These are phyloP conservation scores for Tetraselmis striata DNA, from an alignment of 139 green algal species.

Conservation along the genomic window DNA sequence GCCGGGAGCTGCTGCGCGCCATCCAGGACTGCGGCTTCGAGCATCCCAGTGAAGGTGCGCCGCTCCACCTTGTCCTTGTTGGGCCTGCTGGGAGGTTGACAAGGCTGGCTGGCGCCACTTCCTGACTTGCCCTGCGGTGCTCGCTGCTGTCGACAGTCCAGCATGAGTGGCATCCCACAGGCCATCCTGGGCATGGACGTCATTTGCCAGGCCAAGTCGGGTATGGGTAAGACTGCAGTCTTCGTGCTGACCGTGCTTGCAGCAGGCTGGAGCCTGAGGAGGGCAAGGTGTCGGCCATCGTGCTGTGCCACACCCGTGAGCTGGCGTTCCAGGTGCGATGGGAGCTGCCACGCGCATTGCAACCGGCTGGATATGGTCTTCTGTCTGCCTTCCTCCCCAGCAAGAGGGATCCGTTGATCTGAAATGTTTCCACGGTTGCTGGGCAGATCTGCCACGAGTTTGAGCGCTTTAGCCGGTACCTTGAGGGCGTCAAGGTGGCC, in stretches of 20 bases:
- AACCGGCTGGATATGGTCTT: too few species aligned
- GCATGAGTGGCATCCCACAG: constrained; percentile 97
- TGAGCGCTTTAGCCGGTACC: constrained; percentile 83
- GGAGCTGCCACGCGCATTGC: too few species aligned
- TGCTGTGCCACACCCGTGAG: constrained; percentile 98
- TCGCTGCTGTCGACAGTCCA: too few species aligned
- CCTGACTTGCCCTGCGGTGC: too few species aligned
- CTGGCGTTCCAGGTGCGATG: constrained; percentile 90
- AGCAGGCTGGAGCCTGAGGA: constrained; percentile 83
- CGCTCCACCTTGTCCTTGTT: too few species aligned
- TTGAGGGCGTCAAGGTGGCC: constrained; percentile 77
- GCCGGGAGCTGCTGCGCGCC: constrained; percentile 85
- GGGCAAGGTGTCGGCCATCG: constrained; percentile 68
- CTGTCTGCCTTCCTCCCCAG: too few species aligned
- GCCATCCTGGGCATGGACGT: constrained; percentile 97
- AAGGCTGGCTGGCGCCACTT: too few species aligned
- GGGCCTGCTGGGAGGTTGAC: too few species aligned
- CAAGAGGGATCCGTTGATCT: too few species aligned
- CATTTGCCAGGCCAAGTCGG: constrained; percentile 98
- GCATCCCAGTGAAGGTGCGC: constrained; percentile 94
- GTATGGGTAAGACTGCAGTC: constrained; percentile 99
- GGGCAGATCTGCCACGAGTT: constrained; percentile 99
- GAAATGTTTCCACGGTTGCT: too few species aligned
- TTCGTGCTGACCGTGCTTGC: constrained; percentile 97
- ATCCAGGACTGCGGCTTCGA: constrained; percentile 98